phyloP scores from a whole-genome alignment of 352 stramenopile species.

The Phytophthora hibernalis region DNA sequence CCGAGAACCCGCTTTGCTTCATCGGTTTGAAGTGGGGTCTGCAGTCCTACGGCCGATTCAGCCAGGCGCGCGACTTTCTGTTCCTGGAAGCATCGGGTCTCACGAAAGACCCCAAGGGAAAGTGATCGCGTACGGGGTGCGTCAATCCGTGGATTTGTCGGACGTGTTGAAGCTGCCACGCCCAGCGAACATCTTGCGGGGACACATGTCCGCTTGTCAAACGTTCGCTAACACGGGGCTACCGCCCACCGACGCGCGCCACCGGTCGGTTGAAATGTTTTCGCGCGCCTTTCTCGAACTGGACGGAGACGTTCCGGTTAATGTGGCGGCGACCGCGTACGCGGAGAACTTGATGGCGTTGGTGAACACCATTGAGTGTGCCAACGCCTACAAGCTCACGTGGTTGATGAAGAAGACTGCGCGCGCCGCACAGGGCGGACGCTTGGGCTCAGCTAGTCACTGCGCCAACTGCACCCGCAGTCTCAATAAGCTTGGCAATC shows the following conservation, averaged over 20 bases:
- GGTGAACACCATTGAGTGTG: conserved; percentile 39
- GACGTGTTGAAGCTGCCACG: conserved; percentile 33
- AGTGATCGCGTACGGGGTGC: conserved; percentile 35
- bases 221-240: conserved; percentile 33
- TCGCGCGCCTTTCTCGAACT: conserved; percentile 38
- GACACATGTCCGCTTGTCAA: conserved; percentile 36
- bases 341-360: conserved; percentile 32
- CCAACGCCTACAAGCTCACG: conserved; percentile 44
- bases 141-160: conserved; percentile 39
- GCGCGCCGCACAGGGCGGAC: conserved; percentile 8
- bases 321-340: conserved; percentile 21
- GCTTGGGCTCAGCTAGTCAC: conserved; percentile 22
- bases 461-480: conserved; percentile 41
- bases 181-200: conserved; percentile 38
- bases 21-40: conserved; percentile 48
- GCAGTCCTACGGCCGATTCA: conserved; percentile 40
- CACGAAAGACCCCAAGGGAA: conserved; percentile 36
- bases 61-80: conserved; percentile 45
- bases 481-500: conserved; percentile 39
- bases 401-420: conserved; percentile 36
- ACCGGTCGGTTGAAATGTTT: conserved; percentile 38
- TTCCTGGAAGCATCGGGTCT: conserved; percentile 50
- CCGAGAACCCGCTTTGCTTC: conserved; percentile 46
- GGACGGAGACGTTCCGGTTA: conserved; percentile 30
- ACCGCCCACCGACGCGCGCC: conserved; percentile 22